phyloP scores from a whole-genome alignment of 2,329 filamentous ascomycete species.

The Albifimbria verrucaria region DNA sequence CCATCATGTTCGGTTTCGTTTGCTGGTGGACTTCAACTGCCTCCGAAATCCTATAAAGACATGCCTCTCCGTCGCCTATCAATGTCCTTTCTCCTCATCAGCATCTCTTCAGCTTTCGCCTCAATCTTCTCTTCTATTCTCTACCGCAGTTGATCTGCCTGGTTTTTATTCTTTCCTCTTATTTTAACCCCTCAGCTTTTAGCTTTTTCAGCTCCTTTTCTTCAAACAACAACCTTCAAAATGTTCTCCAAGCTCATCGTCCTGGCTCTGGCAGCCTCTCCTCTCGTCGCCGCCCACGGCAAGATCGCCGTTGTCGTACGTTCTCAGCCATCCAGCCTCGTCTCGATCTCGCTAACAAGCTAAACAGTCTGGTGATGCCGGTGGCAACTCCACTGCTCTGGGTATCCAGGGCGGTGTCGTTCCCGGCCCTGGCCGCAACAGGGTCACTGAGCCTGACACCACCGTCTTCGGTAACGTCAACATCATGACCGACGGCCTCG shows the following conservation, averaged over 20 bases:
- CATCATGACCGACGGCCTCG: constrained; percentile 33
- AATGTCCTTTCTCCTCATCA: too few species aligned
- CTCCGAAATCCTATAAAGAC: too few species aligned
- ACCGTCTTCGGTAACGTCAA: constrained; percentile 37
- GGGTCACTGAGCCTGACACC: constrained; percentile 40
- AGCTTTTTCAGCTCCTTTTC: neutral
- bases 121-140: neutral
- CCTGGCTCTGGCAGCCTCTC: constrained; percentile 18
- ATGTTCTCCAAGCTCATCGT: constrained; percentile 1
- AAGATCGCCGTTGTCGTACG: constrained; percentile 18
- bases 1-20: too few species aligned
- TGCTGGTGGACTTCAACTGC: too few species aligned
- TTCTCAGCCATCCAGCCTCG: neutral
- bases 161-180: neutral
- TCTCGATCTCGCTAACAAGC: neutral
- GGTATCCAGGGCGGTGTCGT: constrained; percentile 35
- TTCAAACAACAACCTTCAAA: neutral
- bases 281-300: constrained; percentile 25
- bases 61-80: too few species aligned
- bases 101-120: too few species aligned
- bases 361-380: constrained; percentile 23
- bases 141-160: neutral
- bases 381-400: constrained; percentile 36
- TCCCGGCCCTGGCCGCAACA: constrained; percentile 36
- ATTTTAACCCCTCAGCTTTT: neutral